These are phyloP conservation scores for Diplodia seriata DNA, from an alignment of 2,329 filamentous ascomycete genomes.

Conservation along the genomic window DNA sequence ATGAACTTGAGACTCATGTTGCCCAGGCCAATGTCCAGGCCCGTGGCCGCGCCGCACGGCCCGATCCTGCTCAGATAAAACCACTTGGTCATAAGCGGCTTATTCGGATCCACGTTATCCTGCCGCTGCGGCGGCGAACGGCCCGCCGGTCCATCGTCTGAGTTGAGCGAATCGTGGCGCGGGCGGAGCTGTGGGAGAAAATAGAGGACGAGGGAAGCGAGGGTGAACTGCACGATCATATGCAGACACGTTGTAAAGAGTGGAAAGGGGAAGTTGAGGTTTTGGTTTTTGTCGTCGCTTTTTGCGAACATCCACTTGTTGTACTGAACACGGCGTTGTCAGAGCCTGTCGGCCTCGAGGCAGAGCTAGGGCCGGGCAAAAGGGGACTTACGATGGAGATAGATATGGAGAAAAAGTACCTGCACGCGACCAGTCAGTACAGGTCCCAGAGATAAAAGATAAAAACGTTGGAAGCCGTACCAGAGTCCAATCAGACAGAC, in stretches of 20 bases:
- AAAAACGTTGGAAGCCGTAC: constrained; percentile 52
- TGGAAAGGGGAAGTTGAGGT: constrained; percentile 90
- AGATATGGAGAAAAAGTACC: constrained; percentile 84
- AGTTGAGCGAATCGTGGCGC: constrained; percentile 53
- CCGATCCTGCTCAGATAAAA: constrained; percentile 94
- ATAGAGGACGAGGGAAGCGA: constrained; percentile 79
- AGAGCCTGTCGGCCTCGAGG: constrained; percentile 10
- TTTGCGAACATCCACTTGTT: constrained; percentile 99
- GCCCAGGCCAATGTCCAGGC: constrained; percentile 92
- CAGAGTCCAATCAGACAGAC: constrained; percentile 82
- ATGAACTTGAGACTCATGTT: constrained; percentile 98
- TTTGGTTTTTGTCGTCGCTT: constrained; percentile 50
- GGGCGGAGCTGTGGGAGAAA: constrained; percentile 84
- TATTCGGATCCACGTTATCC: constrained; percentile 52
- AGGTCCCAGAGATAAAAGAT: neutral
- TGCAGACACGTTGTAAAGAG: constrained; percentile 94
- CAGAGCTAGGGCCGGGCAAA: constrained; percentile 33
- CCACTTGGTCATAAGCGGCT: constrained; percentile 78
- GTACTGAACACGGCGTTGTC: constrained; percentile 64
- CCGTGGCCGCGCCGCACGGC: constrained; percentile 90
- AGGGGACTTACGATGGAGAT: constrained; percentile 78
- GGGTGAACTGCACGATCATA: constrained; percentile 91
- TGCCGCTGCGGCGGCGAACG: constrained; percentile 36
- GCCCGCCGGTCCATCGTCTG: constrained; percentile 36
- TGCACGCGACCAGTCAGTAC: constrained; percentile 37